These are phyloP conservation scores for Alternaria solani DNA, from an alignment of 2,329 filamentous ascomycete genomes.

Conservation along the genomic window DNA sequence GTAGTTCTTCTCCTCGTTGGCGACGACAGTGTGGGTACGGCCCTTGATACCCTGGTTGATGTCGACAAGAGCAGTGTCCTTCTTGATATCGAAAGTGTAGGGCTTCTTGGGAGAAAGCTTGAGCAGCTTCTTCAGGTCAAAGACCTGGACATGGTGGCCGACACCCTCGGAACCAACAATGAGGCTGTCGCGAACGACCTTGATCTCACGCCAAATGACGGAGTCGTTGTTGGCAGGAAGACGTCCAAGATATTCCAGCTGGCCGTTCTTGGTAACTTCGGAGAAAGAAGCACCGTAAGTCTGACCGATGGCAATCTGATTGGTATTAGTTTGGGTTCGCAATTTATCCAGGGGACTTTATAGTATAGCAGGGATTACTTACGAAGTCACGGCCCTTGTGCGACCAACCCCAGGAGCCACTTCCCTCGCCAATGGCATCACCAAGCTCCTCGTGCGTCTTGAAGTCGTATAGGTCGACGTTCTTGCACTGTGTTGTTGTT, in stretches of 20 bases:
- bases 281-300: slow-evolving; percentile 65
- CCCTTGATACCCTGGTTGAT: slow-evolving; percentile 38
- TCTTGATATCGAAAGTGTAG: slow-evolving; percentile 38
- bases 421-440: slow-evolving; percentile 53
- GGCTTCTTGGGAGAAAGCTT: slow-evolving; percentile 45
- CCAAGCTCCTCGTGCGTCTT: slow-evolving; percentile 64
- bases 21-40: slow-evolving; percentile 48
- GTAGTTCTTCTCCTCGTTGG: slow-evolving; percentile 47
- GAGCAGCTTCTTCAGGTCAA: slow-evolving; percentile 61
- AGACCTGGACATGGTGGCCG: slow-evolving; percentile 66
- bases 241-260: slow-evolving; percentile 62
- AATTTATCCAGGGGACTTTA: not conserved
- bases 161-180: slow-evolving; percentile 52
- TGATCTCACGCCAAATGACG: slow-evolving; percentile 64
- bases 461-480: slow-evolving; percentile 65
- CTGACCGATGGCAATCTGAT: slow-evolving; percentile 59
- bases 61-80: slow-evolving; percentile 43
- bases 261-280: slow-evolving; percentile 59
- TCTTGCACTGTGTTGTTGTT: slow-evolving; percentile 37
- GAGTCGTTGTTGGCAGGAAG: slow-evolving; percentile 57
- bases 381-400: slow-evolving; percentile 61
- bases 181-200: slow-evolving; percentile 51
- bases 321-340: not conserved
- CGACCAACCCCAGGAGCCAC: slow-evolving; percentile 63
- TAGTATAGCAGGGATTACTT: not conserved